Conservation (phyloP, 2,329 filamentous ascomycete species). For the Aspergillus versicolor region DNA sequence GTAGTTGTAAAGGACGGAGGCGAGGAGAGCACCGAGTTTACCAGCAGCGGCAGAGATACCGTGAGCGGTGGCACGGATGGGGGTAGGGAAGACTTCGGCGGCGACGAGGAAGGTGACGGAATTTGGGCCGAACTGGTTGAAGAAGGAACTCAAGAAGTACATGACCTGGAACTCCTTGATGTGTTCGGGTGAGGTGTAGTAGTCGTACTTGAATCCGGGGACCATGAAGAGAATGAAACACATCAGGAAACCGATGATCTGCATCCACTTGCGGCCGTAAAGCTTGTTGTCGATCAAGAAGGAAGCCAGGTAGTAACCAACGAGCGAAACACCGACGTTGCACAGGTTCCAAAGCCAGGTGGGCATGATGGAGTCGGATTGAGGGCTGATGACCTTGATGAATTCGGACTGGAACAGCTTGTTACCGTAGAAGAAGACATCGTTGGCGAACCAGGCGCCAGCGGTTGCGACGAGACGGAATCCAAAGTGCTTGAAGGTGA, state of each 20-base stretch:
- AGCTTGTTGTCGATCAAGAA: slow-evolving; percentile 94
- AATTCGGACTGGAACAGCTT: slow-evolving; percentile 95
- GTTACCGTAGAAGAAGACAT: slow-evolving; percentile 99
- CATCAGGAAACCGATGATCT: slow-evolving; percentile 88
- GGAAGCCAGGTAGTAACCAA: slow-evolving; percentile 86
- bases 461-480: slow-evolving; percentile 83
- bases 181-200: slow-evolving; percentile 70
- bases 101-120: slow-evolving; percentile 94
- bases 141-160: slow-evolving; percentile 97
- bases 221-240: slow-evolving; percentile 92
- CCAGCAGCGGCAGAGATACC: slow-evolving; percentile 90
- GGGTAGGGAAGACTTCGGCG: slow-evolving; percentile 93
- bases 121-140: slow-evolving; percentile 99
- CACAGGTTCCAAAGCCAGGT: slow-evolving; percentile 90
- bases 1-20: slow-evolving; percentile 91
- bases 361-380: slow-evolving; percentile 72
- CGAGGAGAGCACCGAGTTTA: slow-evolving; percentile 83
- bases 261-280: slow-evolving; percentile 95
- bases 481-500: slow-evolving; percentile 80
- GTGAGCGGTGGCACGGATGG: slow-evolving; percentile 88
- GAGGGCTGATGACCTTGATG: slow-evolving; percentile 74
- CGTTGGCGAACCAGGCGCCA: slow-evolving; percentile 91
- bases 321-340: slow-evolving; percentile 83
- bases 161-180: slow-evolving; percentile 94
- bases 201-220: slow-evolving; percentile 81